Evolutionary conservation across 2,329 filamentous ascomycete genomes (phyloP).

Genomic region (Alternaria viburni): DNA sequence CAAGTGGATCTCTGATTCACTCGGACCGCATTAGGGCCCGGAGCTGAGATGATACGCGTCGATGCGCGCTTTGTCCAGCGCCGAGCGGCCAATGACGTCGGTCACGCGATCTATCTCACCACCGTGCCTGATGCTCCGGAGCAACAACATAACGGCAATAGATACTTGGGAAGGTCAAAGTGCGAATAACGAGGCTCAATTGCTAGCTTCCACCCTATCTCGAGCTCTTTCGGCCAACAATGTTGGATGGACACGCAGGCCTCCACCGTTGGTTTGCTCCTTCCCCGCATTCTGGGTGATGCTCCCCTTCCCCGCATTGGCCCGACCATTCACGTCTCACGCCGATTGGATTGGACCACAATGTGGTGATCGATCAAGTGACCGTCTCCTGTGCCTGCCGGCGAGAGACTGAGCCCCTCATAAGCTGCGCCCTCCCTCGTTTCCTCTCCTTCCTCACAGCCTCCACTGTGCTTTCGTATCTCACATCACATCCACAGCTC

Average conservation of each 20-base stretch:
- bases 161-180: constrained; percentile 5
- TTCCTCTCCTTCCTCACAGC: constrained; percentile 32
- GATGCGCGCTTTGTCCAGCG: constrained; percentile 23
- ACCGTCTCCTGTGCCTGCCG: constrained; percentile 33
- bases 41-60: constrained; percentile 29
- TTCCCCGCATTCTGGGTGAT: constrained; percentile 28
- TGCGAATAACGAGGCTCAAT: constrained; percentile 24
- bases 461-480: constrained; percentile 29
- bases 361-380: constrained; percentile 47
- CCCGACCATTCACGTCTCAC: constrained; percentile 37
- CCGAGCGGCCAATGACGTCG: constrained; percentile 38
- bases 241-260: constrained; percentile 9
- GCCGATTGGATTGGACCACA: constrained; percentile 31
- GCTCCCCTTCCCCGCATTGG: constrained; percentile 29
- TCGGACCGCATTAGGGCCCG: constrained; percentile 15
- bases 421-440: constrained; percentile 37
- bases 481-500: constrained; percentile 12
- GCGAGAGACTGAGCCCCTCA: constrained; percentile 39
- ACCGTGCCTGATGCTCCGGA: constrained; percentile 13
- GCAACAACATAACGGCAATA: neutral
- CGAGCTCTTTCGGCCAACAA: neutral
- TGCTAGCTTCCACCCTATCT: constrained; percentile 21
- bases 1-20: constrained; percentile 24
- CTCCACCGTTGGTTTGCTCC: constrained; percentile 15
- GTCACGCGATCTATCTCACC: constrained; percentile 43